Evolutionary conservation across 2,329 filamentous ascomycete species (phyloP), one percentile per base, ranked within the genome.

Genomic region (Colletotrichum scovillei): DNA sequence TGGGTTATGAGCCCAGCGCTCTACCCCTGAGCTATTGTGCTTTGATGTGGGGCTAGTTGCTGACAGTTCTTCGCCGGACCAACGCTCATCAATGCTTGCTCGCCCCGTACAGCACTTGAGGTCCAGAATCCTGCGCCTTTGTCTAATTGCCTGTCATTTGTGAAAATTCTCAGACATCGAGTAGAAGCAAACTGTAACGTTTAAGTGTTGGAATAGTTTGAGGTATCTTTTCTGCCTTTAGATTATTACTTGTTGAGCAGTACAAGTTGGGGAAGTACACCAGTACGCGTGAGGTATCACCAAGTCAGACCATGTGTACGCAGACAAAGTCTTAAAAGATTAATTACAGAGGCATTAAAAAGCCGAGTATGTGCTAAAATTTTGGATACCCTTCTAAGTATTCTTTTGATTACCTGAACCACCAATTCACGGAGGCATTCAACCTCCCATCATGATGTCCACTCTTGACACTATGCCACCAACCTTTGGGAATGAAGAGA

Each of bases 401-500:
- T 28, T 46, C 8, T 49, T 2, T 7, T 38, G 16, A n/a, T 80
- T 72, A 86, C 32, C 84, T 79, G 63, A 86, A 86, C 84, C 84
- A 86, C 84, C 84, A 86, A 66, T 86, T 86, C 19, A 81, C 84
- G 22, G 84, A 86, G 16, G 77, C 82, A 72, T 86, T 86, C 4
- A 86, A 76, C 9, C 76, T 66, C 6, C 84, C 84, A 6, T 77
- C 78, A 11, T 76, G 74, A 8, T 77, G 76, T 7, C 75, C 77
- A 69, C 84, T 86, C 72, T 82, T 84, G 19, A 86, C 81, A n/a
- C 84, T 86, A 75, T 86, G 80, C 84, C 84, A 86, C 83, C 84
- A 86, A 1, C 84, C 83, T 67, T 86, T 89, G 0, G 94, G 95
- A 49, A 97, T 94, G 80, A 94, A 97, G 9, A 97, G 78, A 0